Percentiles rank a stretch among this genome's conserved stretches.
Evolutionary conservation across 202 grass and related monocot species (phyloP).

Genomic region (Digitaria exilis): DNA sequence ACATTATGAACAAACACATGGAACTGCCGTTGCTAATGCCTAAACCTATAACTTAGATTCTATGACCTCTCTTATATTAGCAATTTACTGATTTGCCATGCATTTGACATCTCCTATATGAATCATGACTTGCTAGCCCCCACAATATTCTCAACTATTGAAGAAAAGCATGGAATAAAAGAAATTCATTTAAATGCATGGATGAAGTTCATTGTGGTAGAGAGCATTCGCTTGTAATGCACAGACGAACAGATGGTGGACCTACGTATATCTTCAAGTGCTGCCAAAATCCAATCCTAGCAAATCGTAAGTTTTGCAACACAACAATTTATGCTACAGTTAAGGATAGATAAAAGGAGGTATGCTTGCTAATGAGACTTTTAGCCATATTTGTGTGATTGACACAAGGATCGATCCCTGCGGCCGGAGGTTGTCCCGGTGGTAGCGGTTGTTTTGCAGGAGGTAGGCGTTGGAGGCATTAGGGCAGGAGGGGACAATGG

Average conservation of each 20-base stretch:
- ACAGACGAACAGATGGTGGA: too few species aligned
- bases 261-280: too few species aligned
- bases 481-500: slow-evolving; percentile 62
- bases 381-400: neutral
- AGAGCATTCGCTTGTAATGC: too few species aligned
- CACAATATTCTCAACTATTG: too few species aligned
- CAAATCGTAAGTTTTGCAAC: too few species aligned
- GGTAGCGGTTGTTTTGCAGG: slow-evolving; percentile 36
- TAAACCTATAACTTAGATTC: neutral
- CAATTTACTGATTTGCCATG: too few species aligned
- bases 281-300: too few species aligned
- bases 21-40: neutral
- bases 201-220: too few species aligned
- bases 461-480: slow-evolving; percentile 50
- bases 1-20: neutral
- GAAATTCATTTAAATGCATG: too few species aligned
- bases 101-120: too few species aligned
- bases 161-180: too few species aligned
- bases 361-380: neutral
- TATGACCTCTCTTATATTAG: neutral
- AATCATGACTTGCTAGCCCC: too few species aligned
- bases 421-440: neutral
- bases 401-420: neutral
- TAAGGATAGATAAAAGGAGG: neutral
- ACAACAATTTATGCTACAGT: neutral